Conservation (phyloP, 2,329 filamentous ascomycete genomes). For the Teratosphaeria gauchensis region DNA sequence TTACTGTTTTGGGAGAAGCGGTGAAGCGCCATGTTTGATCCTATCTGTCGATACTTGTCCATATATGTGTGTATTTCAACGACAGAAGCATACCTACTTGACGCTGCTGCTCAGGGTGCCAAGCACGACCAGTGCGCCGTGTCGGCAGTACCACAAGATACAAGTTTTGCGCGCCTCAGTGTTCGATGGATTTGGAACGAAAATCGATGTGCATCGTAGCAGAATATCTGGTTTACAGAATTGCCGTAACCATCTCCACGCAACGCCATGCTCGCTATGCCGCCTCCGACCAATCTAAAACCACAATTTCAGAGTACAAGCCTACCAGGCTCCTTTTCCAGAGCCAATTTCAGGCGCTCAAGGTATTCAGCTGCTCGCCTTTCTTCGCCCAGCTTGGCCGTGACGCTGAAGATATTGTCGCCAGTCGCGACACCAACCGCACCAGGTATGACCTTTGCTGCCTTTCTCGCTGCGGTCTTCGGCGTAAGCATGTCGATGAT, state of each 20-base stretch:
- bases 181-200: background rate
- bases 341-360: conserved; percentile 70
- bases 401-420: conserved; percentile 72
- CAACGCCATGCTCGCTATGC: background rate
- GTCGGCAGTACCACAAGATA: background rate
- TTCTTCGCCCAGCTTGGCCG: conserved; percentile 70
- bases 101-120: background rate
- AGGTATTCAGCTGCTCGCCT: conserved; percentile 72
- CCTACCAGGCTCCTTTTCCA: conserved; percentile 71
- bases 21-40: background rate
- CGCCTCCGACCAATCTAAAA: background rate
- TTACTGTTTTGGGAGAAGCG: background rate
- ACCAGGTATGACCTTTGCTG: conserved; percentile 14
- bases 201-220: background rate
- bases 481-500: conserved; percentile 70
- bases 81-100: background rate
- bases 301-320: conserved; percentile 46
- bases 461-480: conserved; percentile 30
- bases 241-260: background rate
- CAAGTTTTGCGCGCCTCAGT: background rate
- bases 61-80: background rate
- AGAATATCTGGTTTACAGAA: background rate
- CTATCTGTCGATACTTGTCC: background rate
- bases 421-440: conserved; percentile 34
- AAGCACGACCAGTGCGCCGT: background rate